phyloP scores from a whole-genome alignment of 805 yeast genomes.

The Lipomyces kockii region DNA sequence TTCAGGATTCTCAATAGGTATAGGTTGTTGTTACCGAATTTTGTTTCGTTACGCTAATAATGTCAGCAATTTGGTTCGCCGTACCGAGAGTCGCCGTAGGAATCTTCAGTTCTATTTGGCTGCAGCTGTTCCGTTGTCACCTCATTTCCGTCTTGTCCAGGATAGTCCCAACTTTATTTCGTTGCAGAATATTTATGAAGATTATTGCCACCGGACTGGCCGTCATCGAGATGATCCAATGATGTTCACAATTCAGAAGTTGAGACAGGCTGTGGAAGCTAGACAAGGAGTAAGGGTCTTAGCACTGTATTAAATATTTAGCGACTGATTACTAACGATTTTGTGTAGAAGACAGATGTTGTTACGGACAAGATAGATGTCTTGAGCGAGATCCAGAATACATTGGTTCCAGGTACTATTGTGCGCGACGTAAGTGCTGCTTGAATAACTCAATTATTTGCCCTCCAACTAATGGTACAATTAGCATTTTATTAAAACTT shows the following conservation, averaged over 20 bases:
- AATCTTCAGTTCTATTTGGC: slow-evolving; percentile 86
- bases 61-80: slow-evolving; percentile 67
- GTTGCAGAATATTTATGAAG: slow-evolving; percentile 84
- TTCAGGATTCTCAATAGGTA: slow-evolving; percentile 76
- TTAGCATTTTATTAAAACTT: slow-evolving; percentile 66
- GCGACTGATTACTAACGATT: background rate
- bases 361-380: slow-evolving; percentile 90
- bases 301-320: background rate
- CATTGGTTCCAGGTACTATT: slow-evolving; percentile 82
- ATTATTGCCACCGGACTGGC: slow-evolving; percentile 72
- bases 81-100: slow-evolving; percentile 87
- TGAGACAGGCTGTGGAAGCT: slow-evolving; percentile 92
- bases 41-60: slow-evolving; percentile 1
- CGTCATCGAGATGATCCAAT: slow-evolving; percentile 88
- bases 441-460: background rate
- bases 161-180: slow-evolving; percentile 79
- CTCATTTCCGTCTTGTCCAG: slow-evolving; percentile 86
- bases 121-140: slow-evolving; percentile 89
- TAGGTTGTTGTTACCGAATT: background rate
- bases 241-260: slow-evolving; percentile 79
- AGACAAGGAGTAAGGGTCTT: slow-evolving; percentile 49
- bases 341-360: slow-evolving; percentile 85
- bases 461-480: background rate
- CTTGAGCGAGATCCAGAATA: slow-evolving; percentile 83
- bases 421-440: slow-evolving; percentile 57